phyloP scores from a whole-genome alignment of 345 rosid genomes.

The Odontarrhena argentea region DNA sequence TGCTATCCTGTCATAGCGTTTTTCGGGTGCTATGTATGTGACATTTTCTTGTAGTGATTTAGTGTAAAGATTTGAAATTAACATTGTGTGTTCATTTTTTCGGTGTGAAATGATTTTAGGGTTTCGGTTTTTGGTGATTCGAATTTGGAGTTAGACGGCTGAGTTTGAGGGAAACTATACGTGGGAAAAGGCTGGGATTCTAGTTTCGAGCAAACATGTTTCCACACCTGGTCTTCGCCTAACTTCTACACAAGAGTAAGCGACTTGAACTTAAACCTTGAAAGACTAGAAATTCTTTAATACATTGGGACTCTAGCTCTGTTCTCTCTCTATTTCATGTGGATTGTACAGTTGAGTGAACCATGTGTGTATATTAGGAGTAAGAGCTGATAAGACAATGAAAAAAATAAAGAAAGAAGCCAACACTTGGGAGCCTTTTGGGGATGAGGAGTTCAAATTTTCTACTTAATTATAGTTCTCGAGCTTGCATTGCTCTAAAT shows the following conservation, averaged over 20 bases:
- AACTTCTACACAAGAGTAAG: conserved; percentile 68
- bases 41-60: no score
- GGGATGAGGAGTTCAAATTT: conserved; percentile 73
- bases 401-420: conserved; percentile 61
- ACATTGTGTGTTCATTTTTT: no score
- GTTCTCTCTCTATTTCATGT: conserved; percentile 7
- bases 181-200: conserved; percentile 54
- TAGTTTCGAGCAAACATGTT: conserved; percentile 52
- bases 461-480: conserved; percentile 59
- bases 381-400: conserved; percentile 57
- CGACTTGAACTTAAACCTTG: neutral
- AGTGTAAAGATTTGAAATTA: no score
- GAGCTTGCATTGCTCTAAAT: conserved; percentile 66
- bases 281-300: neutral
- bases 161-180: conserved; percentile 60
- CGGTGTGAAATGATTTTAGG: no score
- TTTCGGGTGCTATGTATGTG: no score
- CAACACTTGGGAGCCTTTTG: conserved; percentile 65
- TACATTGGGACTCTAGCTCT: neutral
- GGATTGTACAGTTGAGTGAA: neutral
- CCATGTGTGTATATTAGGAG: conserved; percentile 77
- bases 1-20: no score
- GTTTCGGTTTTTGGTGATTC: no score
- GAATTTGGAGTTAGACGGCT: conserved; percentile 52
- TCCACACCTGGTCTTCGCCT: conserved; percentile 62